Base-by-base conservation (phyloP, 2,329 filamentous ascomycete genomes). In the Aspergillus piperis region DNA sequence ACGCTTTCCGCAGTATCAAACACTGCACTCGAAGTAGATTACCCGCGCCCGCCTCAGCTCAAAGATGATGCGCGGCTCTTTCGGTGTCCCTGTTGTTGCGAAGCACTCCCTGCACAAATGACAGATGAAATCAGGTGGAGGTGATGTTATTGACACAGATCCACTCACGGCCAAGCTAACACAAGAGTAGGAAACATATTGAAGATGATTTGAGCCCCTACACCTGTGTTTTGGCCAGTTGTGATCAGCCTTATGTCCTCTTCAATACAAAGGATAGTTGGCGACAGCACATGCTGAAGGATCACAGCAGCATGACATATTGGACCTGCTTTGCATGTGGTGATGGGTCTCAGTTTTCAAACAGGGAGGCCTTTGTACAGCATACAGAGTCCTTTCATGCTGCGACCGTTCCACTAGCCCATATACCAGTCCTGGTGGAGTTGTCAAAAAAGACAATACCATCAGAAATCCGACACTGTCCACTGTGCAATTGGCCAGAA, bases 21-120 rank as follows among this genome's bases (percentile, higher is more conserved):
- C 2, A 59, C 57, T 49, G 57, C 38, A 13, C 11, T 54, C 3
- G 17, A 54, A 48, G 13, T 11, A 39, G 38, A 11, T 32, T 64
- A 64, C 36, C 62, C 62, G 11, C 49, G 38, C 6, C 57, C 62
- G 39, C 62, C 62, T 2, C 19, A 1, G 4, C 23, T 60, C 4
- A 21, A 30, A 3, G 36, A 44, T 6, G 10, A 56, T 32, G 56
- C 58, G 7, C 19, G 7, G 2, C 11, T 62, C 5, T 64, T 64
- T 48, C 25, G 21, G n/a, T 64, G 62, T 19, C 62, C 62, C 11
- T 64, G 62, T 53, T 64, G 62, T 15, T 64, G 62, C 27, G 56
- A 62, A 39, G 27, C 60, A 1, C 42, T 60, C 4, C 57, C 62
- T 17, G 42, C 19, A 3, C 13, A 50, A 1, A 32, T 58, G 3